Evolutionary conservation across 441 rosid species (phyloP).

Genomic region (Iberis amara): DNA sequence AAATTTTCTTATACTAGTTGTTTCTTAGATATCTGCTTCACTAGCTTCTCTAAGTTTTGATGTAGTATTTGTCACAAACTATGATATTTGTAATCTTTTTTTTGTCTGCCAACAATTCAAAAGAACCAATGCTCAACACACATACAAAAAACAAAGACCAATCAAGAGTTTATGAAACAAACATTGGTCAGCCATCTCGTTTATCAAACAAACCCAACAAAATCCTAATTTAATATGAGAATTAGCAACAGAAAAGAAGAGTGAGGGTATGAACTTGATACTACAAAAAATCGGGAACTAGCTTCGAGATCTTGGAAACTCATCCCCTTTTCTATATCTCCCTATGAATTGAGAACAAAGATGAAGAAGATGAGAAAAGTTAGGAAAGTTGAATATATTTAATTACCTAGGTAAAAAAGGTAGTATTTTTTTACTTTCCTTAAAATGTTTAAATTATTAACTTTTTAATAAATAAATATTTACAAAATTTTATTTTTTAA

Average conservation of each 20-base stretch:
- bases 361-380: constrained; percentile 20
- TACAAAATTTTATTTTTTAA: no score
- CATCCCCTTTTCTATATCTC: constrained; percentile 31
- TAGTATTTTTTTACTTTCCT: no score
- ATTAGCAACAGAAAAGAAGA: not conserved
- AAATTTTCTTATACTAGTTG: not conserved
- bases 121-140: not conserved
- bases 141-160: not conserved
- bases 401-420: no score
- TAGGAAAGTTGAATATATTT: no score
- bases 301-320: constrained; percentile 76
- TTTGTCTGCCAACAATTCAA: constrained; percentile 43
- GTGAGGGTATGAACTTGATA: not conserved
- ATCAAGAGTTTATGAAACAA: no score
- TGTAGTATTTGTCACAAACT: constrained; percentile 54
- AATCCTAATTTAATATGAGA: not conserved
- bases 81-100: constrained; percentile 56
- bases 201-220: not conserved
- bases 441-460: no score
- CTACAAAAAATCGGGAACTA: constrained; percentile 27
- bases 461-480: no score
- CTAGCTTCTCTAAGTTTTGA: constrained; percentile 67
- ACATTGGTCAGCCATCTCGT: no score
- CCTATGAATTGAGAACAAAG: constrained; percentile 11
- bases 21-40: constrained; percentile 49